Evolutionary conservation across 805 yeast genomes (phyloP).

Genomic region (Cyberlindnera xylosilytica): DNA sequence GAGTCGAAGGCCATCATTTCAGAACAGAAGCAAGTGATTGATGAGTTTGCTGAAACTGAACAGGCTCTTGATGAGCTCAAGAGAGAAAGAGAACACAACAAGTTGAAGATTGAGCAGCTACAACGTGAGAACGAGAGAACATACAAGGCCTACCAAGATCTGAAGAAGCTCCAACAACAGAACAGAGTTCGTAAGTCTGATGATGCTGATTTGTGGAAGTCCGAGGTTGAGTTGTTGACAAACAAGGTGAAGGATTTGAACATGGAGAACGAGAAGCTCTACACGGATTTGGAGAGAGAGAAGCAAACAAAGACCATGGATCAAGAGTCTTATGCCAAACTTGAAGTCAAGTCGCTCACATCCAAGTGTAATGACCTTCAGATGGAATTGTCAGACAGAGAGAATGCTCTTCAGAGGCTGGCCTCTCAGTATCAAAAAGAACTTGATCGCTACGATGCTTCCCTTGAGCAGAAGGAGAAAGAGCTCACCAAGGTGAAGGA

Average conservation of each 20-base stretch:
- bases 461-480: conserved; percentile 35
- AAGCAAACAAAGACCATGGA: conserved; percentile 17
- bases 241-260: conserved; percentile 35
- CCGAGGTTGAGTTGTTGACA: conserved; percentile 26
- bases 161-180: conserved; percentile 15
- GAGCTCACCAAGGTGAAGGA: conserved; percentile 33
- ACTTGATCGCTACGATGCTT: conserved; percentile 21
- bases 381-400: conserved; percentile 25
- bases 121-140: conserved; percentile 33
- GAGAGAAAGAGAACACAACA: conserved; percentile 13
- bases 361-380: conserved; percentile 34
- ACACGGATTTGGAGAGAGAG: conserved; percentile 35
- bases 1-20: conserved; percentile 23
- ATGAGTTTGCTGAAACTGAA: conserved; percentile 23
- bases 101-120: conserved; percentile 25
- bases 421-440: conserved; percentile 21
- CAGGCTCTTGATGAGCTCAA: conserved; percentile 18
- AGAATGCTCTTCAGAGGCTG: conserved; percentile 19
- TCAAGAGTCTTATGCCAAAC: conserved; percentile 29
- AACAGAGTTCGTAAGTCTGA: conserved; percentile 1
- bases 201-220: conserved; percentile 28
- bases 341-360: conserved; percentile 38
- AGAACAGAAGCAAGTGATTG: conserved; percentile 22
- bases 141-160: conserved; percentile 22
- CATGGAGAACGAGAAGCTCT: conserved; percentile 34